Conservation (phyloP, 768 basidiomycete genomes). For the Suillus lakei region DNA sequence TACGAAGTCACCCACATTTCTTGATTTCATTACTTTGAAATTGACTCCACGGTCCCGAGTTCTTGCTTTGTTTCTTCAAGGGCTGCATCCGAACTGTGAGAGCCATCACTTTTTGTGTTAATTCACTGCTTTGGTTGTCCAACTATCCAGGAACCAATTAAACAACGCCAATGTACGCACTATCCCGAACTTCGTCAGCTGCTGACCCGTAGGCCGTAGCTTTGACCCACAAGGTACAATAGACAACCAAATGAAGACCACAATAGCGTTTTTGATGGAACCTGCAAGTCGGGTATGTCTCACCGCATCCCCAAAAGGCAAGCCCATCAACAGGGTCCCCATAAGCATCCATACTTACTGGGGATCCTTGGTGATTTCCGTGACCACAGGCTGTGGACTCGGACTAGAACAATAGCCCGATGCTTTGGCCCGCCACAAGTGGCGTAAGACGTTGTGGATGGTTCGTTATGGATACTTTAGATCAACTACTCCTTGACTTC, state of each 20-base stretch:
- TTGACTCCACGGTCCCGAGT: background rate
- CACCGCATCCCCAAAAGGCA: slow-evolving; percentile 4
- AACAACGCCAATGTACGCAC: background rate
- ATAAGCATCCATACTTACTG: background rate
- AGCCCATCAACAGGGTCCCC: background rate
- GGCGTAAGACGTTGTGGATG: background rate
- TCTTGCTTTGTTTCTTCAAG: background rate
- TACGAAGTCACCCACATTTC: background rate
- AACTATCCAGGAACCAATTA: too few species aligned
- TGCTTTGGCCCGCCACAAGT: background rate
- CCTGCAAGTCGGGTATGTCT: background rate
- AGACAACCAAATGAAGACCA: background rate
- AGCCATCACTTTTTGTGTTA: background rate
- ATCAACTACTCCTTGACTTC: background rate
- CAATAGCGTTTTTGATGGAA: slow-evolving; percentile 1
- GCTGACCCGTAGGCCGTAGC: background rate
- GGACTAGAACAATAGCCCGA: background rate
- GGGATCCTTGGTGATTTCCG: background rate
- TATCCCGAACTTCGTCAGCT: background rate
- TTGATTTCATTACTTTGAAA: background rate
- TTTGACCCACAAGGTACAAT: background rate
- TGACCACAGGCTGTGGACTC: background rate
- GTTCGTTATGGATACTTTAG: background rate
- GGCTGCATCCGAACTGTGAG: background rate
- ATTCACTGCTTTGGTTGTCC: too few species aligned